Conservation (phyloP, 1,284 basidiomycete genomes). For the Boletus mariae region DNA sequence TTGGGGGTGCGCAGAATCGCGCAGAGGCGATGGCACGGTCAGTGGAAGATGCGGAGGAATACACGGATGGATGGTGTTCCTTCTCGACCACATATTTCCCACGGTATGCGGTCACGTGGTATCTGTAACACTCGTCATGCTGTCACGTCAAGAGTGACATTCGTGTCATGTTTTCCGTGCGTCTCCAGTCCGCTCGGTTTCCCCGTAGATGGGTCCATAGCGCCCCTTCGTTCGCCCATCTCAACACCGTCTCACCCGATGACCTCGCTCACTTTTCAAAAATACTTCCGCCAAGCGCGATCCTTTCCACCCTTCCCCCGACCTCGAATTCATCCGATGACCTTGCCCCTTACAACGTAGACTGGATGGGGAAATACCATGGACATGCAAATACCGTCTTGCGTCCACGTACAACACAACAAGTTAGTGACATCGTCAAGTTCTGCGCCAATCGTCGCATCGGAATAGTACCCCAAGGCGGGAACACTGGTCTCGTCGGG, state of each 20-base stretch:
- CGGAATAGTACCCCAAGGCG: slow-evolving; percentile 93
- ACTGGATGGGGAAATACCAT: slow-evolving; percentile 98
- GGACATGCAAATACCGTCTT: slow-evolving; percentile 83
- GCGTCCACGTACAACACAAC: slow-evolving; percentile 83
- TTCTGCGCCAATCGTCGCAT: slow-evolving; percentile 80
- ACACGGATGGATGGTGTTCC: background rate
- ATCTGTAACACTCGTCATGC: background rate
- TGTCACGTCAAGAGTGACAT: background rate
- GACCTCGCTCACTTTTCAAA: slow-evolving; percentile 63
- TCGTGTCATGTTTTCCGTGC: background rate
- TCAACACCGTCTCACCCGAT: slow-evolving; percentile 47
- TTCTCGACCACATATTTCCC: slow-evolving; percentile 8
- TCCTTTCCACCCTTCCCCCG: slow-evolving; percentile 64
- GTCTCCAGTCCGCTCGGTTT: background rate
- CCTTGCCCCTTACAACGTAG: slow-evolving; percentile 80
- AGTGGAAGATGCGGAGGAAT: slow-evolving; percentile 7
- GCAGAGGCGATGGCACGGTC: background rate
- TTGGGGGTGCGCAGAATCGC: background rate
- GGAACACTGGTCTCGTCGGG: slow-evolving; percentile 98
- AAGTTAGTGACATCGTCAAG: slow-evolving; percentile 86
- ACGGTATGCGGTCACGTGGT: slow-evolving; percentile 15
- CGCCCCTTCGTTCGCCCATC: slow-evolving; percentile 20
- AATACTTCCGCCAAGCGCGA: slow-evolving; percentile 55
- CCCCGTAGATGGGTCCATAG: slow-evolving; percentile 19
- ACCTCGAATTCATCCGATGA: slow-evolving; percentile 54